phyloP scores from a whole-genome alignment of 2,329 filamentous ascomycete species.

The Trichoderma simmonsii region DNA sequence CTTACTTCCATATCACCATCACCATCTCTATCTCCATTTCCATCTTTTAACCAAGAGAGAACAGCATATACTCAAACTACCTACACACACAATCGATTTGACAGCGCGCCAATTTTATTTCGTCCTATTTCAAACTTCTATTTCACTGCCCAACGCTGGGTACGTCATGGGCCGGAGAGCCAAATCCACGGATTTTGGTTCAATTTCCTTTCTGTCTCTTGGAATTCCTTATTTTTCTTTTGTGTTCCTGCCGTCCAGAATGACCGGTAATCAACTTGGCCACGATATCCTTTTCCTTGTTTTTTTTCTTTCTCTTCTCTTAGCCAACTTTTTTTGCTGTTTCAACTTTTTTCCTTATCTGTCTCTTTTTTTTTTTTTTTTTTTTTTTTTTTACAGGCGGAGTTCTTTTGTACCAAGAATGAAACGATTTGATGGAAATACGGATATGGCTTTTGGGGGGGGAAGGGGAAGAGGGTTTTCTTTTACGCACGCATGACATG shows the following conservation, averaged over 20 bases:
- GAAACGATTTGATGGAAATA: neutral
- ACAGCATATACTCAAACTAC: neutral
- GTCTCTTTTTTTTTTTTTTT: neutral
- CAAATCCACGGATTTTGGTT: neutral
- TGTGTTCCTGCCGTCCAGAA: neutral
- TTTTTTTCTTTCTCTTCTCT: neutral
- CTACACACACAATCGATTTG: neutral
- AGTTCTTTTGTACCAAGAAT: conserved; percentile 11
- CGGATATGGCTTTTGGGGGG: neutral
- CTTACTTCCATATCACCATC: neutral
- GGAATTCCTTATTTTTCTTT: neutral
- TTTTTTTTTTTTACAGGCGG: neutral
- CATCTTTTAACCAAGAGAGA: neutral
- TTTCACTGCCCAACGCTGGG: neutral
- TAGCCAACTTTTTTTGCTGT: neutral
- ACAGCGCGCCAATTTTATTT: neutral
- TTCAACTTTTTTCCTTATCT: neutral
- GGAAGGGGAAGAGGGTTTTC: neutral
- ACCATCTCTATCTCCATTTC: neutral
- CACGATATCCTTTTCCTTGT: neutral
- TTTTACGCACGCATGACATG: conserved; percentile 1
- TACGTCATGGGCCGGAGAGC: neutral
- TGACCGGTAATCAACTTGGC: neutral
- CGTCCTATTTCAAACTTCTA: neutral
- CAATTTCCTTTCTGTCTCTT: neutral